Evolutionary conservation across 2,329 filamentous ascomycete genomes (phyloP).

Genomic region (Cercospora janseana): DNA sequence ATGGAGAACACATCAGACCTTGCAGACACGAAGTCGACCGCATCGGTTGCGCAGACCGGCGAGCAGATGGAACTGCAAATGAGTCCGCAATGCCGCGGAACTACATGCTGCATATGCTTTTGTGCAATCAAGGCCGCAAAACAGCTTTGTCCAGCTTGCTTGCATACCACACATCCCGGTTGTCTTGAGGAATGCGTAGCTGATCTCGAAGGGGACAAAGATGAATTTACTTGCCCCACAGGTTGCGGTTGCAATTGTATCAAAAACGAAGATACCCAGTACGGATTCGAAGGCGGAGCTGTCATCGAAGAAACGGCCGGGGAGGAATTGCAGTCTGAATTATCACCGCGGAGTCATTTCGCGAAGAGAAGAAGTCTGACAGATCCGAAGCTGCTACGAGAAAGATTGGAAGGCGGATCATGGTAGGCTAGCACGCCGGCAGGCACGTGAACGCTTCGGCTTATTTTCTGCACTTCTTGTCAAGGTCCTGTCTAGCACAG

Average conservation of each 20-base stretch:
- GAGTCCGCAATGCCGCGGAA: slow-evolving; percentile 9
- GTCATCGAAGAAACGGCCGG: background rate
- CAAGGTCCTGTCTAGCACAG: too few species aligned
- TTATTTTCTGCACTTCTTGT: too few species aligned
- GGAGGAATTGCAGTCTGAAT: background rate
- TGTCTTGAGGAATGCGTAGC: slow-evolving; percentile 28
- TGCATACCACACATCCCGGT: slow-evolving; percentile 32
- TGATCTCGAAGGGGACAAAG: slow-evolving; percentile 10
- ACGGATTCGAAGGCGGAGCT: slow-evolving; percentile 11
- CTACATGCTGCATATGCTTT: slow-evolving; percentile 33
- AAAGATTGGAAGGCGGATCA: slow-evolving; percentile 24
- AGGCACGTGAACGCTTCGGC: too few species aligned
- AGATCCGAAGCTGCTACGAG: slow-evolving; percentile 30
- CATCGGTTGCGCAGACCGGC: background rate
- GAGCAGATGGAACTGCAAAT: slow-evolving; percentile 3
- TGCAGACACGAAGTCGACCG: background rate
- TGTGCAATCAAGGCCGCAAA: slow-evolving; percentile 29
- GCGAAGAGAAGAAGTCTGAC: slow-evolving; percentile 30
- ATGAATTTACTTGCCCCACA: slow-evolving; percentile 31
- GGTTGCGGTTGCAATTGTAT: slow-evolving; percentile 37
- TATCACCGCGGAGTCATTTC: background rate
- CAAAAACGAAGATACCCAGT: slow-evolving; percentile 13
- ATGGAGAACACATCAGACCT: slow-evolving; percentile 51
- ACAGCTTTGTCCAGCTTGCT: slow-evolving; percentile 35
- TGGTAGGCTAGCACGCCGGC: too few species aligned